Evolutionary conservation across 768 basidiomycete species (phyloP).

Genomic region (Termitomyces sp.): DNA sequence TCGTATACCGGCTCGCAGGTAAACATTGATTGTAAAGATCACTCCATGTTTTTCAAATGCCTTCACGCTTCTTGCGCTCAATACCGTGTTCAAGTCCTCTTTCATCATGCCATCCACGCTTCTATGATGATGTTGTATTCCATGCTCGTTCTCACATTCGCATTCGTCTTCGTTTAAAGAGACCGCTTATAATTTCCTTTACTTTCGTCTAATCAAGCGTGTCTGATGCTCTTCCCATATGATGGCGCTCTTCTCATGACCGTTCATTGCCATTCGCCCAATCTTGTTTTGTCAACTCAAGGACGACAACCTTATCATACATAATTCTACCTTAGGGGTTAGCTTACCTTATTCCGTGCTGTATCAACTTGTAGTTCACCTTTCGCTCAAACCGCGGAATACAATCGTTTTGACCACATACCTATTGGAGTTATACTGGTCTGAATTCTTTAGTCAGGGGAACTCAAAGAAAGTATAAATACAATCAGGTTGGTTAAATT

Average conservation of each 20-base stretch:
- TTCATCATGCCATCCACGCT: not conserved
- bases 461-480: not conserved
- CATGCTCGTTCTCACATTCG: not conserved
- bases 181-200: constrained; percentile 1
- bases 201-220: constrained; percentile 9
- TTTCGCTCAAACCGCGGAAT: constrained; percentile 1
- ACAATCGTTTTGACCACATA: constrained; percentile 1
- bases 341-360: constrained; percentile 2
- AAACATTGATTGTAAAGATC: not conserved
- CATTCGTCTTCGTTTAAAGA: constrained; percentile 9
- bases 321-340: not conserved
- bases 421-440: not conserved
- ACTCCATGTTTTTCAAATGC: not conserved
- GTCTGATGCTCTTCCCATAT: not conserved
- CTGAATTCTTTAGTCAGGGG: not conserved
- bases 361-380: constrained; percentile 3
- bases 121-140: not conserved
- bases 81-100: not conserved
- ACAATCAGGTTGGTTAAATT: not conserved
- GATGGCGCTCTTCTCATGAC: not conserved
- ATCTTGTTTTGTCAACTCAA: not conserved
- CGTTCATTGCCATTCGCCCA: not conserved
- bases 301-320: not conserved
- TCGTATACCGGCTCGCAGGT: constrained; percentile 12
- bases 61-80: not conserved